phyloP scores from a whole-genome alignment of 768 basidiomycete species.

The Trametes maxima region DNA sequence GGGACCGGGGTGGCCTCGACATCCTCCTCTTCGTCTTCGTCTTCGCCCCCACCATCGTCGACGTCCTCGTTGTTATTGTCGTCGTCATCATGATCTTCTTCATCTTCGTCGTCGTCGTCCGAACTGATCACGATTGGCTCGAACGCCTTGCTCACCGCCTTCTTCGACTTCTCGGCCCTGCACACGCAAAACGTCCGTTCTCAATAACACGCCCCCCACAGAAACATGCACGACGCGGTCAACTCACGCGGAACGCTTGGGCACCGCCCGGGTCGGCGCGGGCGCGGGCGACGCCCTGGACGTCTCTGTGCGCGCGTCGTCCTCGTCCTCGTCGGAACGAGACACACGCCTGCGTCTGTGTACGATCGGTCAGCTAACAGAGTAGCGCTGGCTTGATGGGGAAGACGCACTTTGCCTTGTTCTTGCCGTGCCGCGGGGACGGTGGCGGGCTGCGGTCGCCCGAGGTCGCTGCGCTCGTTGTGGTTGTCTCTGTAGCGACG shows the following conservation, averaged over 20 bases:
- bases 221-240: not conserved
- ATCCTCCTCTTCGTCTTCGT: constrained; percentile 40
- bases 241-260: constrained; percentile 62
- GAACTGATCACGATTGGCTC: constrained; percentile 26
- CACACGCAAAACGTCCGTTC: not conserved
- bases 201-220: not conserved
- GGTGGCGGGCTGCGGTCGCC: constrained; percentile 23
- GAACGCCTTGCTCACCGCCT: constrained; percentile 25
- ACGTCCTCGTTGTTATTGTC: constrained; percentile 39
- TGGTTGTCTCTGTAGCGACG: constrained; percentile 43
- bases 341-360: constrained; percentile 60
- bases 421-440: constrained; percentile 20
- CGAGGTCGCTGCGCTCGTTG: constrained; percentile 39
- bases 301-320: constrained; percentile 35
- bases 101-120: constrained; percentile 42
- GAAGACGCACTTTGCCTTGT: constrained; percentile 36
- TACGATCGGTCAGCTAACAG: not conserved
- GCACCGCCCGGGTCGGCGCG: constrained; percentile 53
- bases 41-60: constrained; percentile 27
- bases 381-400: constrained; percentile 33
- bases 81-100: constrained; percentile 42
- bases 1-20: constrained; percentile 42
- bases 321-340: constrained; percentile 50
- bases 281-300: constrained; percentile 38
- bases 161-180: constrained; percentile 40